Conservation (phyloP, 805 yeast species). For the Metschnikowia hibisci region DNA sequence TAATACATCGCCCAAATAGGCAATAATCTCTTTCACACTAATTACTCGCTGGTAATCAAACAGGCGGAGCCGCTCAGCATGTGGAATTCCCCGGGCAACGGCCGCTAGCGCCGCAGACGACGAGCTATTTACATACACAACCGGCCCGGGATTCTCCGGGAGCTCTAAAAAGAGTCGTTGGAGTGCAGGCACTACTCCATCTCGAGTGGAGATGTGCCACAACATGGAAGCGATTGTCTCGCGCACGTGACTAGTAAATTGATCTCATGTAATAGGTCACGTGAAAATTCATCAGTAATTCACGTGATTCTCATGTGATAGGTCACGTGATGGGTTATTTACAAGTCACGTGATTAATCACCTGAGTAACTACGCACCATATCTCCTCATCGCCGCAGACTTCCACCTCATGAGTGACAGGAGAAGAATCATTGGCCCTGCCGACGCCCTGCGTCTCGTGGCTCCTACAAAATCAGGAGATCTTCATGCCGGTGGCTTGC, state of each 20-base stretch:
- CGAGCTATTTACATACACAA: conserved; percentile 16
- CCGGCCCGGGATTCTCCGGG: neutral
- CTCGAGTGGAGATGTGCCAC: conserved; percentile 5
- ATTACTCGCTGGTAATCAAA: conserved; percentile 17
- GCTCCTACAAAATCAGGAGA: conserved; percentile 8
- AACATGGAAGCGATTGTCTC: conserved; percentile 4
- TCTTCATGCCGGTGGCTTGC: conserved; percentile 1
- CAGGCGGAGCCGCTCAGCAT: neutral
- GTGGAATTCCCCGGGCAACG: conserved; percentile 9
- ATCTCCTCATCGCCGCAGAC: neutral
- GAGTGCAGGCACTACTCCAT: conserved; percentile 6
- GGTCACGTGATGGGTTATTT: too few relatives aligned
- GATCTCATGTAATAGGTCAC: too few relatives aligned
- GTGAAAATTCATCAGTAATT: too few relatives aligned
- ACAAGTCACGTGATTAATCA: neutral
- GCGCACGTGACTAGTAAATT: neutral
- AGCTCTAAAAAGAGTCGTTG: conserved; percentile 9
- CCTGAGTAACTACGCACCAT: too few relatives aligned
- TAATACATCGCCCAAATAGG: conserved; percentile 7
- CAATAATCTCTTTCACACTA: conserved; percentile 9
- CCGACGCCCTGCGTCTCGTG: conserved; percentile 47
- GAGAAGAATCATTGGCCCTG: conserved; percentile 83
- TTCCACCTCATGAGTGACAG: conserved; percentile 52
- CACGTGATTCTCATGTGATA: neutral
- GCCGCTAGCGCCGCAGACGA: conserved; percentile 13